A percentile compares a stretch with the other conserved stretches of the same genome.
These are phyloP conservation scores for Hymenoscyphus albidus DNA, from an alignment of 2,329 filamentous ascomycete species.

Conservation along the genomic window DNA sequence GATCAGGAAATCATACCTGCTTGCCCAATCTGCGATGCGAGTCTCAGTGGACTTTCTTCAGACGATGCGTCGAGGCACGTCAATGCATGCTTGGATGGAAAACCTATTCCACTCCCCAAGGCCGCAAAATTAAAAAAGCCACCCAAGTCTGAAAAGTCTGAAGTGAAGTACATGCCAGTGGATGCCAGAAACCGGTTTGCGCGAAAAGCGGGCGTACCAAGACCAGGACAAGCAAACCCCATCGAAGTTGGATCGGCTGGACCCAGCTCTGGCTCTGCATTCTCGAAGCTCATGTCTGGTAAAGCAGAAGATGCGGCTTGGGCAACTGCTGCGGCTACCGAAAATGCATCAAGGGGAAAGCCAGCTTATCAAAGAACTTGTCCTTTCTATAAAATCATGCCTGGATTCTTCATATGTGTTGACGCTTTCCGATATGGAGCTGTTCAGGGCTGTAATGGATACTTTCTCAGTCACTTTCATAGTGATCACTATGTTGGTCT, in stretches of 20 bases:
- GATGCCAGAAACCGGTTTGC: slow-evolving; percentile 49
- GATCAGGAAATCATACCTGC: slow-evolving; percentile 26
- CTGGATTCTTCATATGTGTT: slow-evolving; percentile 86
- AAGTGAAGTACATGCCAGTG: slow-evolving; percentile 27
- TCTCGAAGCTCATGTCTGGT: slow-evolving; percentile 87
- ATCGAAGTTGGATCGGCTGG: slow-evolving; percentile 52
- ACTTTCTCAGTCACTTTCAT: slow-evolving; percentile 97
- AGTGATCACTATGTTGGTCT: slow-evolving; percentile 96
- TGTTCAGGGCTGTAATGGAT: slow-evolving; percentile 86
- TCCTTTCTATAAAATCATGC: slow-evolving; percentile 98
- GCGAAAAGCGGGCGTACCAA: slow-evolving; percentile 61
- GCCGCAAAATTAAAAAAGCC: slow-evolving; percentile 25
- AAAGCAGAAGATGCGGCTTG: slow-evolving; percentile 89
- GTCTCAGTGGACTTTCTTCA: slow-evolving; percentile 53
- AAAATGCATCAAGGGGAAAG: slow-evolving; percentile 74
- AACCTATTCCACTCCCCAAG: slow-evolving; percentile 54
- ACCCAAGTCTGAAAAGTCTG: neutral
- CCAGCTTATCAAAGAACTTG: slow-evolving; percentile 86
- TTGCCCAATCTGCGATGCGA: slow-evolving; percentile 76
- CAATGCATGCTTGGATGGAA: slow-evolving; percentile 87
- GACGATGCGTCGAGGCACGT: slow-evolving; percentile 80
- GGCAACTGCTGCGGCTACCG: slow-evolving; percentile 78
- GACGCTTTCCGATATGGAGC: slow-evolving; percentile 96
- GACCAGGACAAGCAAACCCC: slow-evolving; percentile 77
- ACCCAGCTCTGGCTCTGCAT: slow-evolving; percentile 62